Conservation (phyloP, 805 yeast genomes). For the Schizosaccharomyces octosporus region DNA sequence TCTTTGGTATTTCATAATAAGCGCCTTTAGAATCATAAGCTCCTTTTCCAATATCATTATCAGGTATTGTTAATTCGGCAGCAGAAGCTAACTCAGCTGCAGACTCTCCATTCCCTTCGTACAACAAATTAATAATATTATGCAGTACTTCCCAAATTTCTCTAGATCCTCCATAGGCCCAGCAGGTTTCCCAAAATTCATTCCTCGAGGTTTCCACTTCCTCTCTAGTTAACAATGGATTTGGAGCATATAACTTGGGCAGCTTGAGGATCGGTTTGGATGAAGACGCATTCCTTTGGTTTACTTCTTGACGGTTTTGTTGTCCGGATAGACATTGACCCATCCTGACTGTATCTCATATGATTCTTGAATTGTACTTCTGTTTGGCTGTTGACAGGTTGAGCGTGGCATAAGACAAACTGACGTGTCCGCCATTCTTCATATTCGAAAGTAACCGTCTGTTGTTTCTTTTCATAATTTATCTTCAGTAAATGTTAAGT, state of each 20-base stretch:
- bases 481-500: too few relatives aligned
- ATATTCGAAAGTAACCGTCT: too few relatives aligned
- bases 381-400: not conserved
- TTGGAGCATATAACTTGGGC: not conserved
- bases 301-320: not conserved
- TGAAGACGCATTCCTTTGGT: not conserved
- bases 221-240: not conserved
- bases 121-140: not conserved
- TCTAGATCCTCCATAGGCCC: not conserved
- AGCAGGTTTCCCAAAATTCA: conserved; percentile 2
- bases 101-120: not conserved
- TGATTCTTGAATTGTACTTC: not conserved
- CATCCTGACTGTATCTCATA: not conserved
- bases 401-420: too few relatives aligned
- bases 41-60: not conserved
- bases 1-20: not conserved
- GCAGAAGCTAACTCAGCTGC: not conserved
- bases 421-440: too few relatives aligned
- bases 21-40: not conserved
- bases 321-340: not conserved
- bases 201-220: not conserved
- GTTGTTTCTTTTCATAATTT: too few relatives aligned
- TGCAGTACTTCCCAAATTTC: not conserved
- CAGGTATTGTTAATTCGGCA: not conserved
- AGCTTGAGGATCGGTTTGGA: not conserved